Evolutionary conservation across 495 filamentous ascomycete species (phyloP), one percentile per base, ranked within the genome.

Genomic region (Trichocladium antarcticum): DNA sequence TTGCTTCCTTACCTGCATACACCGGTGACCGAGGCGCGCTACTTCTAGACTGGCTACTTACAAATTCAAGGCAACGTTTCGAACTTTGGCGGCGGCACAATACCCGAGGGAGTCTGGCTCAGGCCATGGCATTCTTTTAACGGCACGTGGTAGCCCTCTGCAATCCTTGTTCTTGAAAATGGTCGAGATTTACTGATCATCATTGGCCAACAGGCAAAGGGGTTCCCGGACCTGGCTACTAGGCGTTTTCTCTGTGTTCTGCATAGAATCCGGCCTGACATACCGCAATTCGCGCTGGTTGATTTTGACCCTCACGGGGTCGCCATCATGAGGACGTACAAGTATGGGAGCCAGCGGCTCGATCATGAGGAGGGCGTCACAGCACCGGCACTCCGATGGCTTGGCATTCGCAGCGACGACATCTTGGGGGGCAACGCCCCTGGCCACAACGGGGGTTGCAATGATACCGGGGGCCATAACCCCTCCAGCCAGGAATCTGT

Each of bases 261-360:
- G 0, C 68, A 72, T 1, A 55, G 49, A 1, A 47, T 47, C 6
- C 57, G 57, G 42, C 60, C 67, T 2, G 32, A 57, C 1, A 59
- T 78, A 1, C 74, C 69, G 0, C 74, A 92, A 22, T 82, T 77
- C 47, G 80, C 71, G 1, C 69, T 97, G 0, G 80, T 89, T 1
- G 92, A 98, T 58, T 85, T 80, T 45, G 90, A 97, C 54, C 85
- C 93, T 1, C 78, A 95, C 53, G 92, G 92, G 0, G 73, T 98
- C 42, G 74, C 75, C 5, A 96, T 98, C 48, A 74, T 92, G 65
- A 82, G 83, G 11, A 93, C 81, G 4, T 97, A 95, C 70, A 87
- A 85, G 55, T 73, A 85, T 53, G 88, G 89, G n/a, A 94, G 89
- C 22, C 67, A 71, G 39, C 73, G 74, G 0, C 75, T 94, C 5